phyloP scores from a whole-genome alignment of 2,329 filamentous ascomycete genomes.

The Pseudonectria buxi region DNA sequence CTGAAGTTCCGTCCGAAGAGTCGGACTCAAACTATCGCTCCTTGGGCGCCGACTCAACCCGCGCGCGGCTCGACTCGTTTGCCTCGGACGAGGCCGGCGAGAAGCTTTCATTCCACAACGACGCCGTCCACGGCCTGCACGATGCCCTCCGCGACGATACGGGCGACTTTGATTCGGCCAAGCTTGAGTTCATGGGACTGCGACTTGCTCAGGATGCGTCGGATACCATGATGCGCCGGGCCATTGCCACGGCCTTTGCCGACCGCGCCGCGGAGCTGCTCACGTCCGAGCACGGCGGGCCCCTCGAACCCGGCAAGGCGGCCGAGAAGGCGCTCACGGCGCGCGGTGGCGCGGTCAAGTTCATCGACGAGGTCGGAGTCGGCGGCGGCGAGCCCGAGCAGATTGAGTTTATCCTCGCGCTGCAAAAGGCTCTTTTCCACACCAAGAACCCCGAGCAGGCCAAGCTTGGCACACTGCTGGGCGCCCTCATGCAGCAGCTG shows the following conservation, averaged over 20 bases:
- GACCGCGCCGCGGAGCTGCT: conserved; percentile 69
- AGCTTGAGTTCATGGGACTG: conserved; percentile 89
- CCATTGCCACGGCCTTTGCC: conserved; percentile 79
- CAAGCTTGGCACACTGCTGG: conserved; percentile 56
- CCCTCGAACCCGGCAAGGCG: conserved; percentile 55
- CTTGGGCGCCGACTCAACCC: conserved; percentile 38
- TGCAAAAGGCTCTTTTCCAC: conserved; percentile 73
- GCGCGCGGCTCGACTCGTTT: conserved; percentile 63
- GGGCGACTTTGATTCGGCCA: conserved; percentile 71
- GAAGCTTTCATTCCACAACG: conserved; percentile 64
- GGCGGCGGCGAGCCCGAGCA: conserved; percentile 68
- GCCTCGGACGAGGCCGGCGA: conserved; percentile 63
- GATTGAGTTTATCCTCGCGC: conserved; percentile 72
- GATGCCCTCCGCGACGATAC: conserved; percentile 72
- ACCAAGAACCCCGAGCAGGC: conserved; percentile 49
- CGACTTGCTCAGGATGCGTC: conserved; percentile 86
- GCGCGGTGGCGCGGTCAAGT: conserved; percentile 46
- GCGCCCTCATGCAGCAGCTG: conserved; percentile 75
- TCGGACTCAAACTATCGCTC: conserved; percentile 56
- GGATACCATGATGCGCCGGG: conserved; percentile 78
- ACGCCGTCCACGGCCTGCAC: conserved; percentile 79
- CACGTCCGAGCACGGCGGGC: conserved; percentile 38
- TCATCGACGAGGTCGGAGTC: conserved; percentile 54
- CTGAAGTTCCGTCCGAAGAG: conserved; percentile 58
- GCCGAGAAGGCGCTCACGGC: conserved; percentile 54